These are phyloP conservation scores for Cyamopsis tetragonoloba DNA, from an alignment of 306 rosid genomes.

Conservation along the genomic window DNA sequence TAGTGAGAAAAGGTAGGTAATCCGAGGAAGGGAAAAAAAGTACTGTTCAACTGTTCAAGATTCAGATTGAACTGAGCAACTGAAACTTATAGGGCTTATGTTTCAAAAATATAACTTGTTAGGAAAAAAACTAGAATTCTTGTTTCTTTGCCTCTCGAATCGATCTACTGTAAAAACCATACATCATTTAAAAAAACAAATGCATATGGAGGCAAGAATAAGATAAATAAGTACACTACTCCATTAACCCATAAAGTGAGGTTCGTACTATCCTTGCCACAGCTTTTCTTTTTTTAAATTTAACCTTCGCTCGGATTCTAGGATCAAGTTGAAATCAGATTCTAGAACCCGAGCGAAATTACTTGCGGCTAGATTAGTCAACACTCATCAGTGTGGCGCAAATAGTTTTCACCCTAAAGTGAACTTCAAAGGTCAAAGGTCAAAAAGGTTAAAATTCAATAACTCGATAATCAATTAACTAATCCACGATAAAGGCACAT, in stretches of 20 bases:
- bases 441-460: background rate
- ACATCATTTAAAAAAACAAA: background rate
- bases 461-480: background rate
- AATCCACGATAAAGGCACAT: background rate
- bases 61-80: background rate
- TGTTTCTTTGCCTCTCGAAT: background rate
- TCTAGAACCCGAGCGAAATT: too few relatives aligned
- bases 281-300: too few relatives aligned
- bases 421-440: background rate
- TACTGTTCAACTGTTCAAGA: background rate
- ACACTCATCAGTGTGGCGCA: too few relatives aligned
- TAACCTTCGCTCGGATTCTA: too few relatives aligned
- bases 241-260: too few relatives aligned
- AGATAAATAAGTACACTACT: too few relatives aligned
- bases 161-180: background rate
- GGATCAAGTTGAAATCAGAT: too few relatives aligned
- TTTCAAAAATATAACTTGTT: background rate
- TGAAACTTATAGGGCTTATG: background rate
- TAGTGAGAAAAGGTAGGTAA: background rate
- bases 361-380: too few relatives aligned
- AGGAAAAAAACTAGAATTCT: background rate
- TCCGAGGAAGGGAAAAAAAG: background rate
- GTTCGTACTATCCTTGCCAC: too few relatives aligned
- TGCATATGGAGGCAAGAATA: background rate
- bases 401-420: too few relatives aligned